Evolutionary conservation across 2,329 filamentous ascomycete species (phyloP).

Genomic region (Trichoderma hamatum): DNA sequence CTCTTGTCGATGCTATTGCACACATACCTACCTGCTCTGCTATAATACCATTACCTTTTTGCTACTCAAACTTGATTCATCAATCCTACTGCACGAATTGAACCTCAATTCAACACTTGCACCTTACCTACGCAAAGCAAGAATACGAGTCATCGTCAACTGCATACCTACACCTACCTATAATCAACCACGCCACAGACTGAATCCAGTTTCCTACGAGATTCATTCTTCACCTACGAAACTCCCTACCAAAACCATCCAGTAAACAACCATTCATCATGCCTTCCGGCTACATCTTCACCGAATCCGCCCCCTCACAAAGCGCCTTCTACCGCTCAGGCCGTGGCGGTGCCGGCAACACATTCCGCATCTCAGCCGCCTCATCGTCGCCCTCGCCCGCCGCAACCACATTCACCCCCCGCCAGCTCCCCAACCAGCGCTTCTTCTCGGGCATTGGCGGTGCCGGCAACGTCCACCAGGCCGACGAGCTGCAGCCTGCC

Average conservation of each 20-base stretch:
- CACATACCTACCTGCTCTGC: too few relatives aligned
- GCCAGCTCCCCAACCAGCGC: constrained; percentile 42
- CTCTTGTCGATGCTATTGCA: too few relatives aligned
- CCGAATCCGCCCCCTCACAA: constrained; percentile 39
- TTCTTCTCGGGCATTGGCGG: constrained; percentile 70
- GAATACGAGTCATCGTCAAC: too few relatives aligned
- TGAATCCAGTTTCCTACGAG: background rate
- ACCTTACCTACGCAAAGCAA: background rate
- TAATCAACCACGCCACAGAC: background rate
- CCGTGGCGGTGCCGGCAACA: constrained; percentile 61
- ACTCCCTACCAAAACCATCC: background rate
- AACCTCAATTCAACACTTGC: background rate
- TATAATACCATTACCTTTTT: background rate
- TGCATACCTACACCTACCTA: background rate
- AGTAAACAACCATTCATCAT: constrained; percentile 28
- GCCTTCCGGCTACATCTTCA: constrained; percentile 39
- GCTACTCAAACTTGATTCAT: background rate
- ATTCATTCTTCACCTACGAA: background rate
- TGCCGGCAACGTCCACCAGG: constrained; percentile 62
- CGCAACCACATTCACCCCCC: constrained; percentile 51
- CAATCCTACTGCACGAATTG: background rate
- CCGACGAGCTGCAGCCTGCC: constrained; percentile 36
- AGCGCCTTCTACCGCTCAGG: constrained; percentile 52
- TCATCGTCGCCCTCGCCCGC: constrained; percentile 40
- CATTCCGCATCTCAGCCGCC: constrained; percentile 52